Percentiles rank a stretch among this genome's conserved stretches.
phyloP scores from a whole-genome alignment of 768 basidiomycete genomes.

The Naematelia encephala region DNA sequence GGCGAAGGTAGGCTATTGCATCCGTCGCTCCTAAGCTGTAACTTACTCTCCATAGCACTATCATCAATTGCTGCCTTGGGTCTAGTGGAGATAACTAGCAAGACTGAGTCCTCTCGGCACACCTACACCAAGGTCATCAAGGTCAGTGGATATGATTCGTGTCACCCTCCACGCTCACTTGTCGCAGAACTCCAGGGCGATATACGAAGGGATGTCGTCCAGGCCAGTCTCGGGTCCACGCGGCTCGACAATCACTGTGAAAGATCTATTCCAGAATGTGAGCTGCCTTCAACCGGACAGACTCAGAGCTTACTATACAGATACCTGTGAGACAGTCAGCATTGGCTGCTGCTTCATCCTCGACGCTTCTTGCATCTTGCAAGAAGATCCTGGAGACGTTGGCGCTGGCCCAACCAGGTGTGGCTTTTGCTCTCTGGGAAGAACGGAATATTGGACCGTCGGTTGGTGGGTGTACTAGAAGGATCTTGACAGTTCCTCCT shows the following conservation, averaged over 20 bases:
- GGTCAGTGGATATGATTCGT: slow-evolving; percentile 54
- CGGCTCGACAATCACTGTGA: slow-evolving; percentile 78
- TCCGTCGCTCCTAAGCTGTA: background rate
- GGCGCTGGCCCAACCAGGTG: slow-evolving; percentile 68
- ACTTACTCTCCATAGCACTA: slow-evolving; percentile 58
- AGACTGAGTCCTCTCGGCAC: slow-evolving; percentile 62
- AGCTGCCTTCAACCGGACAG: background rate
- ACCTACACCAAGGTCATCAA: slow-evolving; percentile 77
- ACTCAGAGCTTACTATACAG: slow-evolving; percentile 8
- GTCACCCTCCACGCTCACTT: too few relatives aligned
- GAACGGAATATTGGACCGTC: slow-evolving; percentile 17
- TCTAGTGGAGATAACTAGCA: slow-evolving; percentile 76
- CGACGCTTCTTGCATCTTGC: slow-evolving; percentile 64
- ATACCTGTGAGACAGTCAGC: slow-evolving; percentile 29
- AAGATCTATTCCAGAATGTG: slow-evolving; percentile 88
- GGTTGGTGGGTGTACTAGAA: slow-evolving; percentile 10
- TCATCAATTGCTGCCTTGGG: slow-evolving; percentile 77
- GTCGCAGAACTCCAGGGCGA: slow-evolving; percentile 64
- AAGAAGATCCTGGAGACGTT: slow-evolving; percentile 69
- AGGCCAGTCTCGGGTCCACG: slow-evolving; percentile 69
- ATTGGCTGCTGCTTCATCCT: slow-evolving; percentile 62
- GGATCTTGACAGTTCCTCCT: slow-evolving; percentile 64
- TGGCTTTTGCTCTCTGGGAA: slow-evolving; percentile 65
- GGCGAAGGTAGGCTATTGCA: slow-evolving; percentile 68
- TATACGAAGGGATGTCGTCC: slow-evolving; percentile 70